Percentiles rank a stretch among this genome's conserved stretches.
phyloP scores from a whole-genome alignment of 2,329 filamentous ascomycete species.

The Meredithiella fracta region DNA sequence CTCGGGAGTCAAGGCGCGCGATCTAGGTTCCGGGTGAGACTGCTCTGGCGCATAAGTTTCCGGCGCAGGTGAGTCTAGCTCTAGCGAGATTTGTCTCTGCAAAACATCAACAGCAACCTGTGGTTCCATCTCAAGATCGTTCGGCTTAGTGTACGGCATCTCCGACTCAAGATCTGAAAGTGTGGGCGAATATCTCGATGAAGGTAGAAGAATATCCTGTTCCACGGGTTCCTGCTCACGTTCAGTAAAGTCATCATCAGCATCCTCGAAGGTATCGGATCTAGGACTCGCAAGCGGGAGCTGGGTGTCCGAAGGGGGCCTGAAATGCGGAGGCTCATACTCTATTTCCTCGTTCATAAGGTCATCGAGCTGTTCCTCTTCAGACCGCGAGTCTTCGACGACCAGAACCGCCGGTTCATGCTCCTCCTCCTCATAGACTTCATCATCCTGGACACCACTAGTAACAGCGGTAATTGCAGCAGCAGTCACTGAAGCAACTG shows the following conservation, averaged over 20 bases:
- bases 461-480: background rate
- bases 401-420: background rate
- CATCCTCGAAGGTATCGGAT: background rate
- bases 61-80: background rate
- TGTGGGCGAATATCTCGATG: constrained; percentile 3
- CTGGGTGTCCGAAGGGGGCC: background rate
- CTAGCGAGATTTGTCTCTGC: constrained; percentile 1
- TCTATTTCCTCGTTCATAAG: background rate
- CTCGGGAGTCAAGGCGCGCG: constrained; percentile 10
- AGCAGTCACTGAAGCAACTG: background rate
- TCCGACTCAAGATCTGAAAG: constrained; percentile 5
- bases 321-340: background rate
- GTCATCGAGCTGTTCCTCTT: background rate
- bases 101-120: background rate
- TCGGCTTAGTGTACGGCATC: background rate
- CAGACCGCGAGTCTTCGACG: background rate
- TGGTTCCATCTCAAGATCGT: background rate
- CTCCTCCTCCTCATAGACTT: background rate
- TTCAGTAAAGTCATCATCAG: background rate
- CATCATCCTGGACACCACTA: background rate
- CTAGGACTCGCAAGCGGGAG: background rate
- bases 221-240: background rate
- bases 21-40: background rate
- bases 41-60: background rate
- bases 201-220: background rate